Evolutionary conservation across 2,329 filamentous ascomycete genomes (phyloP).

Genomic region (Decorospora gaudefroyi): DNA sequence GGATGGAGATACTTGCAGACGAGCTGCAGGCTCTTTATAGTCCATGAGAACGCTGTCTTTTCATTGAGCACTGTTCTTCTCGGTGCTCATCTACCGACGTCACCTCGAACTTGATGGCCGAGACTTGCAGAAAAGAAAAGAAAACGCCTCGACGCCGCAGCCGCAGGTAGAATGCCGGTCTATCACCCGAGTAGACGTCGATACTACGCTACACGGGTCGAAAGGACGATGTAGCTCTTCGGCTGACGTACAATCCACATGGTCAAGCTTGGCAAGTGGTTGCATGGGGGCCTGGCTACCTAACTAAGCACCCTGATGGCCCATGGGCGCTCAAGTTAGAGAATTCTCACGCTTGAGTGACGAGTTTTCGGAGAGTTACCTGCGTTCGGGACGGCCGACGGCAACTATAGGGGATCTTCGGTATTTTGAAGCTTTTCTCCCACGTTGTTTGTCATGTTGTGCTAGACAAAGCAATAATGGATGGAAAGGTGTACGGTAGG

Average conservation of each 20-base stretch:
- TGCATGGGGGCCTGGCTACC: constrained; percentile 14
- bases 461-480: too few relatives aligned
- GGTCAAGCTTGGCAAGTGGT: constrained; percentile 20
- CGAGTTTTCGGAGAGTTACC: constrained; percentile 13
- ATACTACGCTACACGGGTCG: constrained; percentile 16
- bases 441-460: constrained; percentile 17
- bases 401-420: constrained; percentile 4
- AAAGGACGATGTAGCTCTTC: constrained; percentile 18
- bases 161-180: constrained; percentile 8
- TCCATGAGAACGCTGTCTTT: not conserved
- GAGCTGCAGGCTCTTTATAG: constrained; percentile 29
- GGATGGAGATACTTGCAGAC: constrained; percentile 13
- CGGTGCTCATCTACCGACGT: constrained; percentile 28
- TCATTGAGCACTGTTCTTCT: constrained; percentile 6
- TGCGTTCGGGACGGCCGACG: constrained; percentile 19
- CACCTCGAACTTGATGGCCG: constrained; percentile 13
- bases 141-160: constrained; percentile 23
- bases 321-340: constrained; percentile 34
- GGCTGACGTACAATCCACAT: constrained; percentile 21
- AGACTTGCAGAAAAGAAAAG: constrained; percentile 10
- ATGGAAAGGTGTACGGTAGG: too few relatives aligned
- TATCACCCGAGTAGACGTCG: constrained; percentile 3
- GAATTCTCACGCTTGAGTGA: constrained; percentile 25
- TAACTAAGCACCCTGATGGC: constrained; percentile 40
- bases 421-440: constrained; percentile 1